phyloP scores from a whole-genome alignment of 495 filamentous ascomycete genomes.

The Penicillium ochrochloron region DNA sequence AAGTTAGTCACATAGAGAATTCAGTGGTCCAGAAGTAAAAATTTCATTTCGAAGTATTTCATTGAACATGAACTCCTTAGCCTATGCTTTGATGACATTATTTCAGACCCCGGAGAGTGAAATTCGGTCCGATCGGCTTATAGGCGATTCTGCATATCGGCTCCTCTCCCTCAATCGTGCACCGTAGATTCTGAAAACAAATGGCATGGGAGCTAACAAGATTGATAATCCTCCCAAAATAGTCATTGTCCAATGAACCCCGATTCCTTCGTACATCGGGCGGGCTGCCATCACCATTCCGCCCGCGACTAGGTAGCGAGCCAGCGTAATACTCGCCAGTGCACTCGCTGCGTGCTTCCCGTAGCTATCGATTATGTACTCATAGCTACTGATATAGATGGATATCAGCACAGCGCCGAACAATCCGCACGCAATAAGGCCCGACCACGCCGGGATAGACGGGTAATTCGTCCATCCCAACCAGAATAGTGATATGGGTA shows the following conservation, averaged over 20 bases:
- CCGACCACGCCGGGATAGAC: constrained; percentile 43
- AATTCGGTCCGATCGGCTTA: no score
- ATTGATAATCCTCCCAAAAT: constrained; percentile 39
- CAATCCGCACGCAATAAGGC: constrained; percentile 43
- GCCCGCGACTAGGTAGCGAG: constrained; percentile 49
- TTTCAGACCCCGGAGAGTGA: neutral
- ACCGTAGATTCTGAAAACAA: constrained; percentile 5
- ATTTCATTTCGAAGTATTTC: no score
- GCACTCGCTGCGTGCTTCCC: constrained; percentile 34
- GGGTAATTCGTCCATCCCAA: neutral
- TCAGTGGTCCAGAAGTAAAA: no score
- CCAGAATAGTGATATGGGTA: neutral
- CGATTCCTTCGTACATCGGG: constrained; percentile 50
- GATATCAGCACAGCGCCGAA: constrained; percentile 52
- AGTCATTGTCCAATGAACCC: constrained; percentile 55
- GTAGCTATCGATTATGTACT: constrained; percentile 56
- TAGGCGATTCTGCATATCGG: neutral
- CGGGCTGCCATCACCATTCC: constrained; percentile 45
- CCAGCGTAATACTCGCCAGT: constrained; percentile 47
- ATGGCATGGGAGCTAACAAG: neutral
- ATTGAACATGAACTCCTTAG: neutral
- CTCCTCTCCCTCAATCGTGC: neutral
- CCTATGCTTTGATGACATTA: no score
- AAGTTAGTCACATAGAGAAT: neutral
- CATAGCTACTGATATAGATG: constrained; percentile 49